Base-by-base conservation (phyloP, 225 moss, liverwort and hornwort species). In the Sphagnum contortum region DNA sequence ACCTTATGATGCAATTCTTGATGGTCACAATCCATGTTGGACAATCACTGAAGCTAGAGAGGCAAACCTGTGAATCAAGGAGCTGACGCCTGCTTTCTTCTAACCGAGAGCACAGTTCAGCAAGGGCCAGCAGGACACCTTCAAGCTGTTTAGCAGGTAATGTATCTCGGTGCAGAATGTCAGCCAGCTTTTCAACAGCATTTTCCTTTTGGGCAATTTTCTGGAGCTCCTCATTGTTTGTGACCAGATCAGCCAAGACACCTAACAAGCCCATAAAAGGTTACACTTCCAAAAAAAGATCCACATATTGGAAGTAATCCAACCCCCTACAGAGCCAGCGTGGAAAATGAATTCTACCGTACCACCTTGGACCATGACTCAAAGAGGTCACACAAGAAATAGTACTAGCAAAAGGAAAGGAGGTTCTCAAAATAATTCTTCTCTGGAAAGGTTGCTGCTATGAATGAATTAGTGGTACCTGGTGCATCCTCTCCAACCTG, bases 401-500 rank as follows among this genome's bases (percentile, higher is more conserved):
- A 29, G 29, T 29, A 1, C 0, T 29, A 29, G 29, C 29, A 29
- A 29, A 29, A 29, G 29, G 29, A 29, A 29, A 29, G 29, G 29
- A 29, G 29, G 29, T 29, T 29, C 29, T 29, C 29, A 29, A 29
- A 29, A 29, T 29, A 29, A 29, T 29, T 29, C 29, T 29, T 29
- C 29, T 29, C 29, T 29, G 29, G 29, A 29, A 29, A 29, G 29
- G 29, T 29, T 29, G 29, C 29, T 1, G 29, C 29, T 29, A 29
- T 29, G 29, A 29, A 29, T 29, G 29, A 29, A 1, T 29, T 29
- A 29, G 46, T 62, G 66, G 55, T 69, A 84, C 84, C 84, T 65
- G 95, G 95, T 63, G 95, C 82, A 71, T 92, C 95, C 66, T 92
- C 81, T 65, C 96, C 92, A 75, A 89, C 92, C 76, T 85, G 88